Evolutionary conservation across 2,329 filamentous ascomycete species (phyloP), one percentile per base, ranked within the genome.

Genomic region (Colletotrichum tofieldiae): DNA sequence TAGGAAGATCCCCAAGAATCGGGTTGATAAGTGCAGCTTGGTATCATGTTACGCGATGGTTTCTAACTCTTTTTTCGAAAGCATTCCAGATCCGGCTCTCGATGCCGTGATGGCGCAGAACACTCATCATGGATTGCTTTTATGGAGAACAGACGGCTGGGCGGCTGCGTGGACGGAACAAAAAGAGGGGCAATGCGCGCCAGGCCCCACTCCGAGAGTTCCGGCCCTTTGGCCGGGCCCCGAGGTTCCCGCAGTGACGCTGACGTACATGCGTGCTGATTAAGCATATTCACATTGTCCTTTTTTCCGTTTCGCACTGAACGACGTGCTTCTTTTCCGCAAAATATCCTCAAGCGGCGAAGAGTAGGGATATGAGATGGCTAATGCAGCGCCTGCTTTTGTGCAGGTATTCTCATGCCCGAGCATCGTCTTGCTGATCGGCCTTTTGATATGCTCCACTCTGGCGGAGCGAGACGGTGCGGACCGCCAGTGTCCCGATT

Each of bases 401-500:
- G 29, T 29, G 65, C 70, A 32, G 65, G 41, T 11, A 29, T 23
- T 39, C n/a, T 56, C 39, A 51, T 8, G 23, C 7, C 54, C 56
- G 41, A 20, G 58, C 14, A 18, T 71, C n/a, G 16, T 43, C 29
- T 47, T 43, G 29, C 37, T 71, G 7, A 8, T 59, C 67, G 67
- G 71, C 41, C 35, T 67, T 8, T 49, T 67, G 11, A 23, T 35
- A 49, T 71, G 49, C 41, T 65, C 67, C 43, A 56, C 61, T 26
- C n/a, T 29, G 35, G 67, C 67, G 55, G 67, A 62, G 49, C 67
- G 61, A 67, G 67, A 43, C 23, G 67, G 37, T 23, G 29, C 67
- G 41, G 61, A 61, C 26, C 20, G 45, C 26, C 41, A 51, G 61
- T 73, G 73, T 67, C 80, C 80, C 5, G 77, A 81, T 55, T 81